Percentiles rank a stretch among this genome's conserved stretches.
Conservation (phyloP, 116 monocot genomes). For the Trichopus zeylanicus region DNA sequence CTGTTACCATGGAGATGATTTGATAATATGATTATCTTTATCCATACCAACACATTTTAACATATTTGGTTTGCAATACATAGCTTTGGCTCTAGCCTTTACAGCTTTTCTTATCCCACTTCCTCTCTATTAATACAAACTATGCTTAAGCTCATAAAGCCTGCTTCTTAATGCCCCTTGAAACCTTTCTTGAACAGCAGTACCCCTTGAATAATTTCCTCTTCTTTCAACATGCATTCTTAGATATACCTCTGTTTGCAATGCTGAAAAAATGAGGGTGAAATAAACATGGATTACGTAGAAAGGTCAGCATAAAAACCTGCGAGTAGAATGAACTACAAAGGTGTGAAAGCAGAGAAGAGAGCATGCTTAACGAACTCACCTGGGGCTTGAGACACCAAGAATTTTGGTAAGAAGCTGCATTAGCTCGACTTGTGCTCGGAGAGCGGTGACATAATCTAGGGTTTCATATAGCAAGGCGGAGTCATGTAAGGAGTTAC, state of each 20-base stretch:
- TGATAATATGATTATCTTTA: too few relatives aligned
- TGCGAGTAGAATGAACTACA: too few relatives aligned
- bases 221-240: neutral
- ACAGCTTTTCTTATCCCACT: too few relatives aligned
- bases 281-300: too few relatives aligned
- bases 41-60: too few relatives aligned
- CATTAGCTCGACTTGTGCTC: conserved; percentile 62
- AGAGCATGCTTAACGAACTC: neutral
- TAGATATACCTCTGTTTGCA: neutral
- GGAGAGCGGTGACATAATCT: conserved; percentile 53
- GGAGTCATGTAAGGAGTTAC: conserved; percentile 32
- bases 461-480: conserved; percentile 50
- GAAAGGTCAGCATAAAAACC: too few relatives aligned
- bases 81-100: too few relatives aligned
- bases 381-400: conserved; percentile 15
- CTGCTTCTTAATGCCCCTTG: neutral
- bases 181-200: neutral
- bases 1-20: too few relatives aligned
- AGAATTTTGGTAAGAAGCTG: conserved; percentile 21
- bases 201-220: neutral
- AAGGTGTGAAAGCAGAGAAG: neutral
- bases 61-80: neutral
- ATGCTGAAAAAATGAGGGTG: neutral
- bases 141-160: neutral
- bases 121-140: too few relatives aligned